Evolutionary conservation across 2,329 filamentous ascomycete species (phyloP), one percentile per base, ranked within the genome.

Genomic region (Iodosphaeria phyllophila): DNA sequence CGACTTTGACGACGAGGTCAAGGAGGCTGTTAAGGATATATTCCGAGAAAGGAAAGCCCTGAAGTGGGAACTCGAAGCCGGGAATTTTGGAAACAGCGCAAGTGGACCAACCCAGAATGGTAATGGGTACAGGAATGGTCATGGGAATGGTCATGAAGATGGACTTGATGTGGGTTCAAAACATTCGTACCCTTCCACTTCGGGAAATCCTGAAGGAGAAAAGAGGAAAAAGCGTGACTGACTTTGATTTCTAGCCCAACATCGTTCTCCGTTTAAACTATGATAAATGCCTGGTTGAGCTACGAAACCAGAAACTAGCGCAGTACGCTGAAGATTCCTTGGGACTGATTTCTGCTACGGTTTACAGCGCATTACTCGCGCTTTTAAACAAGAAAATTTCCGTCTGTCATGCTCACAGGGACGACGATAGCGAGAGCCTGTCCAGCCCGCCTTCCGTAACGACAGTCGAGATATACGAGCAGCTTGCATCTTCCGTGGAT

Each of bases 261-360:
- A 57, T 83, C 34, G 61, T 84, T 18, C 57, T 95, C 24, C 69
- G 74, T 15, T 58, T 93, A 27, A 93, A 92, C 43, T 74, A 80
- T 40, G 75, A 84, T 28, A 91, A 86, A 46, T 79, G 82, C 30
- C 58, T 74, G 5, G 78, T 93, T 7, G 72, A 78, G 24, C 58
- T 92, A 33, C 78, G 86, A 28, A 92, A 82, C 38, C 64, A 74
- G 34, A 68, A 71, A 12, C 68, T 95, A 3, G 68, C 74, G 26
- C 60, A 70, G n/a, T 65, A 83, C 28, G 80, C 72, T 1, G 61
- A 71, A 25, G 67, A 76, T 26, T 59, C 65, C 16, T 62, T 89
- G 12, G 78, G 83, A 22, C 59, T 71, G 20, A 70, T 65, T 2
- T 91, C 84, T 1, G 73, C 75, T 1, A 62, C 74, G 30, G 69